These are phyloP conservation scores for Dryadomyces quercivorus DNA, from an alignment of 2,329 filamentous ascomycete species.

Conservation along the genomic window DNA sequence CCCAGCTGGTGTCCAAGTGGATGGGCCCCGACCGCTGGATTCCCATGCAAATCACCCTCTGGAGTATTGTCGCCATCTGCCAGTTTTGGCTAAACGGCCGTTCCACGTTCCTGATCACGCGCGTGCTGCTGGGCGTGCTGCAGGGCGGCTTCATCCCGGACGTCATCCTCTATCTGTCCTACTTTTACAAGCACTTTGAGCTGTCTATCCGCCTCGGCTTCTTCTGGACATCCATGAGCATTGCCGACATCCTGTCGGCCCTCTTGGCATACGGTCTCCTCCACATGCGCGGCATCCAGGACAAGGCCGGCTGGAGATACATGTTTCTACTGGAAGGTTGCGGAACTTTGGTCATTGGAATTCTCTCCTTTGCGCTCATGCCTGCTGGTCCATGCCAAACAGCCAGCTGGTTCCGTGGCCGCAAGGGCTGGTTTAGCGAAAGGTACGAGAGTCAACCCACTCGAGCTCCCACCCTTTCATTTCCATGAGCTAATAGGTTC, in stretches of 20 bases:
- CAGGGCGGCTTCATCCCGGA: constrained; percentile 4
- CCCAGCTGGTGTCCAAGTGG: constrained; percentile 46
- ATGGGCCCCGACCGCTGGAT: constrained; percentile 22
- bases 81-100: constrained; percentile 10
- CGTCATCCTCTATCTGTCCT: constrained; percentile 19
- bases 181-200: constrained; percentile 21
- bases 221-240: constrained; percentile 17
- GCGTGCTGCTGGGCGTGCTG: constrained; percentile 13
- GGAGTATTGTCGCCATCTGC: constrained; percentile 16
- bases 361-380: constrained; percentile 18
- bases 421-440: too few species aligned
- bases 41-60: constrained; percentile 20
- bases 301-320: constrained; percentile 30
- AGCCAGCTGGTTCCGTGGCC: too few species aligned
- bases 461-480: too few species aligned
- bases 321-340: constrained; percentile 14
- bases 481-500: too few species aligned
- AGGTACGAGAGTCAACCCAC: too few species aligned
- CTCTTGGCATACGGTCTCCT: constrained; percentile 24
- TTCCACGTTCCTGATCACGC: constrained; percentile 1
- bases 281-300: constrained; percentile 23
- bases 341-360: constrained; percentile 40
- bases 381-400: too few species aligned
- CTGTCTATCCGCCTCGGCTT: constrained; percentile 19
- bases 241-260: constrained; percentile 21